Base-by-base conservation (phyloP, 352 stramenopile genomes). In the Paralagenidium karlingii region DNA sequence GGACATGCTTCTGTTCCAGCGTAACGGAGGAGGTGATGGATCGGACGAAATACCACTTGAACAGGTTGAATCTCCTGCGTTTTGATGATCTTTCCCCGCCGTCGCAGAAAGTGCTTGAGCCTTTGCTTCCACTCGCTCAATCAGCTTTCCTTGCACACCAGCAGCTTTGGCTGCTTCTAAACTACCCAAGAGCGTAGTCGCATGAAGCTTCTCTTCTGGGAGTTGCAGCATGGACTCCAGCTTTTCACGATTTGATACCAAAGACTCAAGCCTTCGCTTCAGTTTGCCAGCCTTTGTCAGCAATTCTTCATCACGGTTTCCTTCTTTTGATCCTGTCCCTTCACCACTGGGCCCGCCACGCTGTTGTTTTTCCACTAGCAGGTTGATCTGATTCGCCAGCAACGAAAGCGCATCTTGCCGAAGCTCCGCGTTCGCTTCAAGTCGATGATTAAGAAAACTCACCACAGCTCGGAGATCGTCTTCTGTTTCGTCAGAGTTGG, bases 61-160 rank as follows among this genome's bases (percentile, higher is more conserved):
- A n/a, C n/a, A n/a, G n/a, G n/a, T n/a, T n/a, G n/a, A n/a, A n/a
- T n/a, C n/a, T n/a, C n/a, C n/a, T n/a, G n/a, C n/a, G n/a, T n/a
- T n/a, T n/a, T n/a, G n/a, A n/a, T n/a, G n/a, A n/a, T n/a, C n/a
- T n/a, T n/a, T n/a, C n/a, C n/a, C n/a, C n/a, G n/a, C n/a, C n/a
- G n/a, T n/a, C n/a, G n/a, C n/a, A n/a, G n/a, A n/a, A n/a, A n/a
- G n/a, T n/a, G 49, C 51, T 9, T 54, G 48, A 15, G 81, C 53
- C 44, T 73, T 75, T 25, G 82, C 65, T 51, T 82, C 65, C 5
- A 63, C 70, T 34, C 71, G 74, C n/a, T 63, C 52, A 1, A 85
- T 38, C 16, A 86, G 41, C 3, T 64, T 61, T 38, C 69, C 67
- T 15, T 75, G 61, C 12, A 86, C 68, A 8, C 67, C 68, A 15